Conservation (phyloP, 441 rosid species). For the Pelargonium fulgidum region DNA sequence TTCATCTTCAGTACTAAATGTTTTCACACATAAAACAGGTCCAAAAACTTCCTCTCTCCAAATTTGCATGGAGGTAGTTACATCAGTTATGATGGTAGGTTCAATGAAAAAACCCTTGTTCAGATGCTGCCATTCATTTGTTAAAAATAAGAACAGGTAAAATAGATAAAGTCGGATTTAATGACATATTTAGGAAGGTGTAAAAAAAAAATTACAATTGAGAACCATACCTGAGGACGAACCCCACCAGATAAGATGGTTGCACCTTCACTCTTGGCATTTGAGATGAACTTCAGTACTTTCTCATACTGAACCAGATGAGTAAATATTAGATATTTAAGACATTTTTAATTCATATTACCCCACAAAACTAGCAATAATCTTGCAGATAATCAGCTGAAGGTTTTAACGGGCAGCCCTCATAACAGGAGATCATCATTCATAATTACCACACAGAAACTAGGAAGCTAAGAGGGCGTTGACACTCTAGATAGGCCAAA, state of each 20-base stretch:
- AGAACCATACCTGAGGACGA: slow-evolving; percentile 55
- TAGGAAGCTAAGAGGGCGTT: no score
- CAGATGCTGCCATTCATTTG: slow-evolving; percentile 54
- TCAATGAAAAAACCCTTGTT: slow-evolving; percentile 73
- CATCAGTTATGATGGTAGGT: slow-evolving; percentile 70
- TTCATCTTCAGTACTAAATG: slow-evolving; percentile 84
- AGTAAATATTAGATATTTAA: slow-evolving; percentile 13
- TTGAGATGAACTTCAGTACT: slow-evolving; percentile 60
- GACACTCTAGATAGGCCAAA: background rate
- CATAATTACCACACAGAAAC: background rate
- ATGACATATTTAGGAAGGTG: slow-evolving; percentile 6
- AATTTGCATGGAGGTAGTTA: slow-evolving; percentile 80
- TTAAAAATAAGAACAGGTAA: background rate
- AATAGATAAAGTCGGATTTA: slow-evolving; percentile 9
- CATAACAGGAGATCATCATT: background rate
- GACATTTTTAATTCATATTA: background rate
- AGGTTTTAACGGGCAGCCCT: background rate
- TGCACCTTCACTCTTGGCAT: slow-evolving; percentile 85
- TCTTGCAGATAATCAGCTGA: background rate
- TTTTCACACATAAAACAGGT: slow-evolving; percentile 82
- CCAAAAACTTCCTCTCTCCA: slow-evolving; percentile 99
- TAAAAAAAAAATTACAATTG: slow-evolving; percentile 14
- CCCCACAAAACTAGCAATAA: background rate
- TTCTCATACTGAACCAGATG: slow-evolving; percentile 61
- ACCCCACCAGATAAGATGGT: slow-evolving; percentile 71